Evolutionary conservation across 768 basidiomycete species (phyloP).

Genomic region (Mrakia hoshinonis): DNA sequence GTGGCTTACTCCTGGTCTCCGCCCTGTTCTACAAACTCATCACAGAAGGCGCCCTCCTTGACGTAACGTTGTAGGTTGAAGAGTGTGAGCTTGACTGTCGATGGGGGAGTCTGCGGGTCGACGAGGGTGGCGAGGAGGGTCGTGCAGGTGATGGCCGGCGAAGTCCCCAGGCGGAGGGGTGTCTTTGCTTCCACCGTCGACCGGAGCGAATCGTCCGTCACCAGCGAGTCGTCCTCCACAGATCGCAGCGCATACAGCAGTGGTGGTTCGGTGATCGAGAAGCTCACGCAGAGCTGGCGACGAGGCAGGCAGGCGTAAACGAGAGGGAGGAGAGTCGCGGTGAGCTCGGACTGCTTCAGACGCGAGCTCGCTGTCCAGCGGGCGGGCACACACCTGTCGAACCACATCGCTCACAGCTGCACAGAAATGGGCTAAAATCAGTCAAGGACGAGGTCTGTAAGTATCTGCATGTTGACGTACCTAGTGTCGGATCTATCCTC

Average conservation of each 20-base stretch:
- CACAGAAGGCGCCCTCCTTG: conserved; percentile 52
- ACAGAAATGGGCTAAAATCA: neutral
- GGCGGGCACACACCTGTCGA: conserved; percentile 19
- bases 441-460: neutral
- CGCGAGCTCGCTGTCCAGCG: too few relatives aligned
- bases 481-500: conserved; percentile 20
- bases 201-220: conserved; percentile 77
- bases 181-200: conserved; percentile 70
- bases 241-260: conserved; percentile 17
- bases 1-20: conserved; percentile 52
- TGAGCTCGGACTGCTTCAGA: neutral
- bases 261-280: conserved; percentile 8
- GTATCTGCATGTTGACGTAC: neutral
- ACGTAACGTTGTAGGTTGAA: conserved; percentile 75
- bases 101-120: neutral
- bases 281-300: conserved; percentile 16
- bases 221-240: conserved; percentile 63
- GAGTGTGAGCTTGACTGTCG: conserved; percentile 55
- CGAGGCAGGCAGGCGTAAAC: neutral
- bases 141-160: conserved; percentile 51
- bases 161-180: conserved; percentile 73
- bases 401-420: conserved; percentile 16
- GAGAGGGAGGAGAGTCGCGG: neutral
- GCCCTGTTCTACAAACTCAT: conserved; percentile 63
- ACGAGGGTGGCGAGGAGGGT: conserved; percentile 2